These are phyloP conservation scores for Ustilago bromivora DNA, from an alignment of 1,284 basidiomycete genomes.

Conservation along the genomic window DNA sequence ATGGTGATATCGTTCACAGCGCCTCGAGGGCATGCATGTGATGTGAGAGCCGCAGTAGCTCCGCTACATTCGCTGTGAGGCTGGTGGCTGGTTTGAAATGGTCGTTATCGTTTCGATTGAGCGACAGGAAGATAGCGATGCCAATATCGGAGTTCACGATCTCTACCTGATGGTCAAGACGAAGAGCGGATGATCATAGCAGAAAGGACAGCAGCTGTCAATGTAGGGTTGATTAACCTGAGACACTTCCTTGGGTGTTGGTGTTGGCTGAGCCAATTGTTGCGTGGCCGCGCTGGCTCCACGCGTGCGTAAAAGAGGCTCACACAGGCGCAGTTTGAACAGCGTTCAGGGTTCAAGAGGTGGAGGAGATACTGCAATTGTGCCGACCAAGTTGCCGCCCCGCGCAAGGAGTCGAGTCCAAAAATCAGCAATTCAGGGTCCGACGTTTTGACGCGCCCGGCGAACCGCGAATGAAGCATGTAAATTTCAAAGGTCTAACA, in stretches of 20 bases:
- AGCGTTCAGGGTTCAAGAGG: conserved; percentile 2
- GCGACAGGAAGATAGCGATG: not conserved
- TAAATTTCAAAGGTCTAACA: no score
- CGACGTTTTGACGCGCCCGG: not conserved
- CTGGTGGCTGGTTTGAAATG: not conserved
- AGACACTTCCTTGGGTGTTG: not conserved
- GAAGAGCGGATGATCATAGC: not conserved
- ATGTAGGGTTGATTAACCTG: not conserved
- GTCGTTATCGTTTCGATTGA: not conserved
- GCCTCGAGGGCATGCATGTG: not conserved
- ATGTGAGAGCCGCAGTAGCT: not conserved
- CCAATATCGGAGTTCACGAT: not conserved
- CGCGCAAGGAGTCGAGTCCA: not conserved
- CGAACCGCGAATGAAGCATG: no score
- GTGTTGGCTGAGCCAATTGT: conserved; percentile 7
- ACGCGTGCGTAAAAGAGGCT: not conserved
- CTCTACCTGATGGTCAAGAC: not conserved
- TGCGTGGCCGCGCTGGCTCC: conserved; percentile 2
- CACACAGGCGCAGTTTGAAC: not conserved
- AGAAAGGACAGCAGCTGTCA: not conserved
- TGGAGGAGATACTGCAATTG: not conserved
- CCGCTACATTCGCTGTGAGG: not conserved
- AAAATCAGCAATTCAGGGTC: not conserved
- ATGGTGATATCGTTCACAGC: conserved; percentile 6
- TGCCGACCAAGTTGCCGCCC: not conserved